Evolutionary conservation across 129 eudicot genomes (phyloP), one percentile per base, ranked within the genome.

Genomic region (Gnaphalium uliginosum): DNA sequence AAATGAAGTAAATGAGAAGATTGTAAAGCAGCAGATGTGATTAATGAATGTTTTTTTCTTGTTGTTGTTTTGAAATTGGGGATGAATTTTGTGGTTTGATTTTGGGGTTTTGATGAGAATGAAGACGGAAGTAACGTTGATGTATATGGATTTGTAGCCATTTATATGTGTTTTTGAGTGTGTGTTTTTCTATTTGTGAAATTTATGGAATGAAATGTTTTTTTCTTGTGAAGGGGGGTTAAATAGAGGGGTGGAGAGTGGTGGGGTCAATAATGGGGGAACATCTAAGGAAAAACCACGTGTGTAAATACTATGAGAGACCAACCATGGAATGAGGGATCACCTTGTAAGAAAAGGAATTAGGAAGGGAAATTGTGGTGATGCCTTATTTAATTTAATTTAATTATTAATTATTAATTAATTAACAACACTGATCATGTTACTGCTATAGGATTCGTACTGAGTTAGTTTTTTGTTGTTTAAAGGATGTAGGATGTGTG

Each of bases 1-100:
- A 86, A 85, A 14, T 87, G 83, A 72, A 81, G 85, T 9, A 85
- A 27, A 0, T 86, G 80, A 35, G 91, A 82, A 19, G 92, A 62
- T 32, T 87, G 87, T 3, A 86, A 19, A 54, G 87, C 80, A 29
- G 88, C 84, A 30, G 81, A 85, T 7, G 66, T 78, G 51, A 80
- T 79, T 0, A 74, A 15, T 1, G 72, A 46, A 14, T 53, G 17
- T 15, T 46, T 60, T 50, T 25, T 33, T 69, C 30, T 30, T 73
- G 63, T 8, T 56, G 10, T 60, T 29, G 64, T 1, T 59, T 63
- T 79, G 33, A 37, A 14, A 14, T 14, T 54, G 32, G 60, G 0
- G 78, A 24, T 9, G 4, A 37, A 26, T 2, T 8, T 48, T 11
- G 65, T 5, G 6, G 77, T 51, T 17, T 65, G 54, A 17, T 17